Evolutionary conservation across 495 filamentous ascomycete genomes (phyloP), one percentile per base, ranked within the genome.

Genomic region (Neurospora intermedia): DNA sequence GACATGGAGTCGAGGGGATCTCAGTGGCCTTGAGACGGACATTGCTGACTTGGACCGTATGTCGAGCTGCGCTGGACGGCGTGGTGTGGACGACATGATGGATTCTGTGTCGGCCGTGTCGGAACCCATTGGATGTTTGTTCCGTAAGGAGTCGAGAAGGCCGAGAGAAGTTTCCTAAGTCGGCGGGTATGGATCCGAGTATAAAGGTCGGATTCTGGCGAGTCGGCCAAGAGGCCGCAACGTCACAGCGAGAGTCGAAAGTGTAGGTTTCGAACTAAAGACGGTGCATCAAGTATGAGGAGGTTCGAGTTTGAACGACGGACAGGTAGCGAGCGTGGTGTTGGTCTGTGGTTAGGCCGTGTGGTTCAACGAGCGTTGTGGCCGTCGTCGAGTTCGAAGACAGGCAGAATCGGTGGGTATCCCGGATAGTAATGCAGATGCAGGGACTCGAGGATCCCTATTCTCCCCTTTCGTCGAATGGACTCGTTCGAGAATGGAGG

Each of bases 1-100:
- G 71, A 91, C 85, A 78, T 95, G 92, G 74, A 94, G 83, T 70
- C 91, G 89, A 54, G 92, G 91, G 4, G 91, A 93, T 70, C 85
- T 85, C 7, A 91, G 82, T 13, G 88, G 83, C 45, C 86, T 82
- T 39, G 84, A 83, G 81, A 87, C 79, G 27, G 89, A 87, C 20
- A 87, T 85, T 72, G 89, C 87, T 31, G 91, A 92, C 71, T 86
- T 85, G 16, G 90, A 89, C 81, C 89, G 88, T 62, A 86, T 79
- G 74, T 92, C 90, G 76, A 89, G 85, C 73, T 88, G 85, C 69
- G 86, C 87, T 54, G 89, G 89, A 72, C 88, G 85, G 73, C 74
- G 76, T 43, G 79, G 54, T 41, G 72, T 79, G 39, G 85, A 81
- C 88, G 91, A 91, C 35, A 72, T 75, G 72, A 78, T 62, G 69